Conservation (phyloP, 305 asterid genomes). For the Fraxinus latifolia region DNA sequence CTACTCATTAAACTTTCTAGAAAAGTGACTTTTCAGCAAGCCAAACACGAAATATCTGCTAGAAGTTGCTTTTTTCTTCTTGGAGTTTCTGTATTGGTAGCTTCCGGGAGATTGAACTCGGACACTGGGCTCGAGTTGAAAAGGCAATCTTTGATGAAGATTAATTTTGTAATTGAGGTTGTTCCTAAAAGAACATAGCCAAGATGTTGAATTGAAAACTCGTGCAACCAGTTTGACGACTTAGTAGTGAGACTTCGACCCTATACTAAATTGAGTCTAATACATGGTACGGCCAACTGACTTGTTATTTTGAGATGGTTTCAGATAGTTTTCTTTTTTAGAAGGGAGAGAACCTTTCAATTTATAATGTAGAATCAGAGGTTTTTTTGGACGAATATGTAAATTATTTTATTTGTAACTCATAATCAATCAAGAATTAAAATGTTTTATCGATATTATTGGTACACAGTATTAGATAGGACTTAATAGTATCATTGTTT, state of each 20-base stretch:
- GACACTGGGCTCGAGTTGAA: constrained; percentile 7
- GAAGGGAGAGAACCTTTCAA: not conserved
- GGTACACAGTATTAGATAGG: not conserved
- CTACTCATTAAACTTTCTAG: not conserved
- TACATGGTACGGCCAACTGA: not conserved
- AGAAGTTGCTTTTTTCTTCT: not conserved
- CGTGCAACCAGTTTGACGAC: constrained; percentile 18
- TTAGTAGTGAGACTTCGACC: constrained; percentile 15
- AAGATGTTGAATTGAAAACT: constrained; percentile 6
- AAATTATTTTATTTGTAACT: not conserved
- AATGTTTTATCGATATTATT: not conserved
- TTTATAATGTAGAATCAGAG: not conserved
- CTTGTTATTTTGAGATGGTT: not conserved
- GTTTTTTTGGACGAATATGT: not conserved
- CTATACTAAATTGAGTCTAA: not conserved
- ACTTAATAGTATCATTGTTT: not conserved
- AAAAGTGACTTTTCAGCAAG: not conserved
- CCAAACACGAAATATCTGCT: not conserved
- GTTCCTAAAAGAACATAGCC: not conserved
- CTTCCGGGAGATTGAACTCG: constrained; percentile 19
- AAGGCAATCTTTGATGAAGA: constrained; percentile 9
- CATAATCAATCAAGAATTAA: not conserved
- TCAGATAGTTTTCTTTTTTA: not conserved
- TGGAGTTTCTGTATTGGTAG: constrained; percentile 17
- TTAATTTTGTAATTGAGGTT: constrained; percentile 1